These are phyloP conservation scores for Aspergillus pseudoglaucus DNA, from an alignment of 2,329 filamentous ascomycete species.

Conservation along the genomic window DNA sequence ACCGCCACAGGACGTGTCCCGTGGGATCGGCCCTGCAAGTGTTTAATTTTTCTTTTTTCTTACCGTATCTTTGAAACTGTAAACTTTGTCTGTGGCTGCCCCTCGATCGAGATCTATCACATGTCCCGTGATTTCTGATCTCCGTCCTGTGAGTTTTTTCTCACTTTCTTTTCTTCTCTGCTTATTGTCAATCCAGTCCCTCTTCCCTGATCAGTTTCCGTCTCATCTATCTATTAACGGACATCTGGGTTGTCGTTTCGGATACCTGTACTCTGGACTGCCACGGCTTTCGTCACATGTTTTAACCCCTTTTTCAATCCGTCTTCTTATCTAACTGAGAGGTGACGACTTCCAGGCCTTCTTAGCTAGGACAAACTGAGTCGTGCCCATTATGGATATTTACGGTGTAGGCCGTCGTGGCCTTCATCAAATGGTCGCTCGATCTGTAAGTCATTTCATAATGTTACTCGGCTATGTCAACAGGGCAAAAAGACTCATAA, in stretches of 20 bases:
- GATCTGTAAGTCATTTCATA: conserved; percentile 12
- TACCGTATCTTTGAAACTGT: background rate
- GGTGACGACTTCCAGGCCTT: background rate
- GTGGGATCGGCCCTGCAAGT: background rate
- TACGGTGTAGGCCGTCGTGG: conserved; percentile 11
- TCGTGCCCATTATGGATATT: conserved; percentile 8
- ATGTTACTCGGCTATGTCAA: background rate
- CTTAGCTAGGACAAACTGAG: background rate
- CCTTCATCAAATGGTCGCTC: conserved; percentile 12
- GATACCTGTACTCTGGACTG: no score
- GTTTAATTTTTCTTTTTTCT: background rate
- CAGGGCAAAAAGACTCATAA: background rate
- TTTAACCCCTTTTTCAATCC: no score
- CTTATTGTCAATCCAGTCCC: background rate
- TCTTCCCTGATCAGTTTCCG: background rate
- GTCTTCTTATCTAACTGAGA: no score
- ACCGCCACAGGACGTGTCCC: background rate
- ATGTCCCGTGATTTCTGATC: background rate
- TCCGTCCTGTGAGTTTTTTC: background rate
- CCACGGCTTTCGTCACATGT: no score
- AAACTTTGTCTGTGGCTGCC: conserved; percentile 1
- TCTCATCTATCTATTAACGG: no score
- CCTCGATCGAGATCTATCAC: background rate
- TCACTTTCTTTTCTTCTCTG: background rate
- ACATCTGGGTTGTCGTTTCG: no score